A percentile compares a stretch with the other conserved stretches of the same genome.
Evolutionary conservation across 1,284 basidiomycete species (phyloP).

Genomic region (Phellinidium pouzarii): DNA sequence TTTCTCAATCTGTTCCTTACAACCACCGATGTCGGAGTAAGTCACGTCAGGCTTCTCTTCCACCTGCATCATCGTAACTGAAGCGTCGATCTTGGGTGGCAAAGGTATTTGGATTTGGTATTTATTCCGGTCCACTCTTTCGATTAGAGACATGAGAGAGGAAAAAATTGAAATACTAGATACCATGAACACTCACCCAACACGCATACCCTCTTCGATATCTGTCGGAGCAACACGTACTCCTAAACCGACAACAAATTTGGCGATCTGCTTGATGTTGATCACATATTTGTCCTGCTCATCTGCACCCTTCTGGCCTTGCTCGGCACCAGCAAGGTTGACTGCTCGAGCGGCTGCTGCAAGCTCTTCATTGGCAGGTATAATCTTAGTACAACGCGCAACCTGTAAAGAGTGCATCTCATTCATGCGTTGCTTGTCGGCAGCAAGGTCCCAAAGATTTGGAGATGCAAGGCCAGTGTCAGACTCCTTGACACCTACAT

Average conservation of each 20-base stretch:
- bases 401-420: constrained; percentile 95
- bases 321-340: constrained; percentile 65
- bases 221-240: constrained; percentile 97
- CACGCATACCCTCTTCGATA: constrained; percentile 99
- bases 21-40: constrained; percentile 96
- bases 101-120: constrained; percentile 99
- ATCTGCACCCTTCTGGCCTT: constrained; percentile 86
- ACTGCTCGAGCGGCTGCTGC: constrained; percentile 70
- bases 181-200: constrained; percentile 61
- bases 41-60: constrained; percentile 99
- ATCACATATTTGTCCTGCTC: constrained; percentile 99
- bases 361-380: constrained; percentile 68
- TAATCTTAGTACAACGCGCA: constrained; percentile 98
- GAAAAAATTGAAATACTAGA: constrained; percentile 18
- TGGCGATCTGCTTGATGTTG: constrained; percentile 99
- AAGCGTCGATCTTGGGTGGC: constrained; percentile 99
- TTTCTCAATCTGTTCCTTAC: constrained; percentile 99
- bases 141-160: constrained; percentile 4
- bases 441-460: constrained; percentile 92
- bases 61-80: constrained; percentile 99
- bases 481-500: constrained; percentile 87
- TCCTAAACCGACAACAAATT: constrained; percentile 96
- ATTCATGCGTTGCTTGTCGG: constrained; percentile 84
- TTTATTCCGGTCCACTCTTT: constrained; percentile 85
- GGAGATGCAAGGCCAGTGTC: constrained; percentile 97